Base-by-base conservation (phyloP, 371 early-diverging fungal genomes). In the Choanephora cucurbitarum region DNA sequence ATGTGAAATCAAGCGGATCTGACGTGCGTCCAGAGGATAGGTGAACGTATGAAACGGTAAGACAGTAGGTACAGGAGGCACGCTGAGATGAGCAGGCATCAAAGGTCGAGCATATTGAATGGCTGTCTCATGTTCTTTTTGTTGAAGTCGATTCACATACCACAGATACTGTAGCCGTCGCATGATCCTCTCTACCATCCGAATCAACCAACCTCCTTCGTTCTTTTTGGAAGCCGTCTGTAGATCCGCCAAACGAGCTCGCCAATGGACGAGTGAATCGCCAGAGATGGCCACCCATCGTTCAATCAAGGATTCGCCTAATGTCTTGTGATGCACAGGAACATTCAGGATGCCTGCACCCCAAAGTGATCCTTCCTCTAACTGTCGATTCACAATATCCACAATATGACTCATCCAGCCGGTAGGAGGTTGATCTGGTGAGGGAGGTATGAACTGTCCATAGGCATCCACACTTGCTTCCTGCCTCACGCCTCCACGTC, bases 41-140 rank as follows among this genome's bases (percentile, higher is more conserved):
- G 94, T 95, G 55, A 96, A 96, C 0, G 95, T 94, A 66, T 94
- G 94, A 77, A 95, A 96, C 1, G 96, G 96, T 21, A 96, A 68
- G 3, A 95, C 93, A 0, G 94, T 94, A 0, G 93, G 93, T 2
- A 92, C 88, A 4, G 84, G 77, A 1, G 90, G 90, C 17, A 83
- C 66, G 0, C 85, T 59, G 52, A 89, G 59, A 2, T 70, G 71
- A 5, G 70, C 54, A 0, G 90, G 90, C 11, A 92, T 66, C 58
- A 69, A 46, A 0, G 90, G 91, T 24, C 91, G 77, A 50, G 66
- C 69, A 43, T 84, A 89, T 28, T 65, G 70, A 44, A 67, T 73
- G 0, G 65, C 18, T 18, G 59, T 32, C 7, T 81, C 80, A 3
- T 61, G 46, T 55, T 15, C 22, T n/a, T 52, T 31, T 31, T 62